Percentiles rank a stretch among this genome's conserved stretches.
phyloP scores from a whole-genome alignment of 78 protist species.

The Salpingoeca rosetta region DNA sequence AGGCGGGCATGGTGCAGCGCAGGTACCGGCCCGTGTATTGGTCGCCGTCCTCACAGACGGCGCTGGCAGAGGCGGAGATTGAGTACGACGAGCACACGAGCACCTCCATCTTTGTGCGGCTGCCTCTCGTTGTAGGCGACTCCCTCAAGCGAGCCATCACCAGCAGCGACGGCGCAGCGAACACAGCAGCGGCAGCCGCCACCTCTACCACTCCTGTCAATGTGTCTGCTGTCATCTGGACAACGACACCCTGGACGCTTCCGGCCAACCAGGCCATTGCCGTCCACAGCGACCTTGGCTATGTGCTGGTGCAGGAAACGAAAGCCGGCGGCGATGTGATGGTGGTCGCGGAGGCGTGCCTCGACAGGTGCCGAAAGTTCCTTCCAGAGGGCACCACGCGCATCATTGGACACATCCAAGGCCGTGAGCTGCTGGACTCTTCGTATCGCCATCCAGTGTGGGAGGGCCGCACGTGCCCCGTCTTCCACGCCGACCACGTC shows the following conservation, averaged over 20 bases:
- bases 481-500: neutral
- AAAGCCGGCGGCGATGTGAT: neutral
- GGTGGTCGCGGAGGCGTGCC: neutral
- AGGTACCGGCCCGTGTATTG: conserved; percentile 82
- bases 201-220: neutral
- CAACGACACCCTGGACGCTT: conserved; percentile 95
- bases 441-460: neutral
- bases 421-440: neutral
- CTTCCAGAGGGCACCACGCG: neutral
- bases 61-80: conserved; percentile 90
- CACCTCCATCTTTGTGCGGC: conserved; percentile 51
- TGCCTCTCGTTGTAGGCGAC: conserved; percentile 8
- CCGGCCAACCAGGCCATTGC: conserved; percentile 77
- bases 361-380: neutral
- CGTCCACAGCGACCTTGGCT: conserved; percentile 24
- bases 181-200: neutral
- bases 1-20: conserved; percentile 66
- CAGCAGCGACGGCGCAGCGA: neutral
- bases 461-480: too few species aligned
- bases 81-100: conserved; percentile 78
- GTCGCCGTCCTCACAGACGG: conserved; percentile 83
- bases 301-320: conserved; percentile 15
- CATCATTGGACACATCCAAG: neutral
- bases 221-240: conserved; percentile 59
- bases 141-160: neutral